These are phyloP conservation scores for Aspergillus sclerotialis DNA, from an alignment of 2,329 filamentous ascomycete genomes.

Conservation along the genomic window DNA sequence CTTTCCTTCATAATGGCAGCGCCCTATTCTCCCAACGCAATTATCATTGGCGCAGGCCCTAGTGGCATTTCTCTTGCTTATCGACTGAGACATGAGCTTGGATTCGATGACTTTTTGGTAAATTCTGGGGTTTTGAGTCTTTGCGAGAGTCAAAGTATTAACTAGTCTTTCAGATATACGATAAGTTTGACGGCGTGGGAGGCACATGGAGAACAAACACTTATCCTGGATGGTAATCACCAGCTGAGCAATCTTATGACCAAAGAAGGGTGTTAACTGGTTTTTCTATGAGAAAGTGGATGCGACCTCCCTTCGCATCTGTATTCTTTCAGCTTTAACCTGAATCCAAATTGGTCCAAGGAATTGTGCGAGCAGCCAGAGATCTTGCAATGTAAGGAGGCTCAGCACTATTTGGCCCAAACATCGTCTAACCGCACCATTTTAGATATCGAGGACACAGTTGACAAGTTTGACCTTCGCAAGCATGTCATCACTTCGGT, in stretches of 20 bases:
- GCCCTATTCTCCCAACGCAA: background rate
- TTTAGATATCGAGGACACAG: constrained; percentile 20
- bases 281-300: constrained; percentile 3
- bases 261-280: background rate
- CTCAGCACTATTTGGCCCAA: no score
- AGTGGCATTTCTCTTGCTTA: background rate
- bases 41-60: background rate
- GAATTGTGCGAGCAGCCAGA: constrained; percentile 25
- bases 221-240: constrained; percentile 6
- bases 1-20: background rate
- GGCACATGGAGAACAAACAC: constrained; percentile 7
- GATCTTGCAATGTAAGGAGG: constrained; percentile 23
- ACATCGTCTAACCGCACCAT: no score
- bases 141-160: background rate
- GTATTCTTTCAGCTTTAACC: constrained; percentile 34
- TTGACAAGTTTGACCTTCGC: constrained; percentile 24
- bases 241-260: background rate
- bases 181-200: constrained; percentile 7
- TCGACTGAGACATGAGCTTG: background rate
- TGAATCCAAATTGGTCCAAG: constrained; percentile 31
- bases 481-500: constrained; percentile 16
- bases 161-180: constrained; percentile 5
- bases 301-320: constrained; percentile 24
- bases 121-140: background rate
- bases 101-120: background rate